Conservation (phyloP, 495 filamentous ascomycete genomes). For the Podospora conica region DNA sequence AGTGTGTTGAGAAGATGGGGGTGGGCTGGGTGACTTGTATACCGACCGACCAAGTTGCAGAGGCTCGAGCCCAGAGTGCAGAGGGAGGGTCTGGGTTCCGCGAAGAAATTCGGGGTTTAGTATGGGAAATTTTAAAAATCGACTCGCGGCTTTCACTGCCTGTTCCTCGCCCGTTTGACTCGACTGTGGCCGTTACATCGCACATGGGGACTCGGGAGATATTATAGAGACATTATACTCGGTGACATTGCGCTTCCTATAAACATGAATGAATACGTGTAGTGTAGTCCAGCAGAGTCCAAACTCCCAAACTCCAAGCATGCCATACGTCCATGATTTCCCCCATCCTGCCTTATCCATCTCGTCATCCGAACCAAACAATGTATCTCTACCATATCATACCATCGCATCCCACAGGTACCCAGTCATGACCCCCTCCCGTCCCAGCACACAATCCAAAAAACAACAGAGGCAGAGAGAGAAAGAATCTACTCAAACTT, state of each 20-base stretch:
- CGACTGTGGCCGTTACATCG: too few relatives aligned
- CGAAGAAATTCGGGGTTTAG: neutral
- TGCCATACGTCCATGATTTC: too few relatives aligned
- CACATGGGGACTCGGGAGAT: too few relatives aligned
- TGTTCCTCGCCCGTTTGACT: too few relatives aligned
- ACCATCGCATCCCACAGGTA: neutral
- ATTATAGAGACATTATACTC: neutral
- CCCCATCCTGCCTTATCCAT: too few relatives aligned
- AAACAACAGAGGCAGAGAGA: neutral
- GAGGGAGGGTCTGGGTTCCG: neutral
- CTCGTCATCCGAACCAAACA: too few relatives aligned
- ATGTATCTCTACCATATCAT: too few relatives aligned
- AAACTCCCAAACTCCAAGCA: neutral
- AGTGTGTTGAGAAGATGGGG: neutral
- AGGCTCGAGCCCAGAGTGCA: neutral
- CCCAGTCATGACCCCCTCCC: neutral
- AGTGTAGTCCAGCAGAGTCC: neutral
- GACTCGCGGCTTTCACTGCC: neutral
- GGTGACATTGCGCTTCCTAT: neutral
- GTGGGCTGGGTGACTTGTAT: neutral
- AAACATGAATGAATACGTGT: neutral
- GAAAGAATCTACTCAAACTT: slow-evolving; percentile 35
- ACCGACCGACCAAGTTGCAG: neutral
- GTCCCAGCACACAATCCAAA: neutral
- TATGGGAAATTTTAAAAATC: neutral